Conservation (phyloP, 306 rosid genomes). For the Casuarina glauca region DNA sequence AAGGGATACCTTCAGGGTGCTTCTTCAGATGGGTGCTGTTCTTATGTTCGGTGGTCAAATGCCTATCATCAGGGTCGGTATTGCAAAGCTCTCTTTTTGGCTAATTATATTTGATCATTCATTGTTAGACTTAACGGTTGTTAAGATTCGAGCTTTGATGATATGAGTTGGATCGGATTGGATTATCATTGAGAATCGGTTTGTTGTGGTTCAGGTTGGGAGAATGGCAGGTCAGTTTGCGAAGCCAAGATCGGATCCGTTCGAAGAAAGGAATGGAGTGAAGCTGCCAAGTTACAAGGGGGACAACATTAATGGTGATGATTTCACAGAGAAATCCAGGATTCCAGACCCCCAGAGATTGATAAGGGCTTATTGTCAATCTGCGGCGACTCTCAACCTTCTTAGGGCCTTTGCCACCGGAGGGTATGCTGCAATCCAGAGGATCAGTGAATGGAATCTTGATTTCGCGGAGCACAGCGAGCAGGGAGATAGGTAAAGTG, state of each 20-base stretch:
- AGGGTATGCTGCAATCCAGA: conserved; percentile 86
- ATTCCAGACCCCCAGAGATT: conserved; percentile 71
- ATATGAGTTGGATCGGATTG: not conserved
- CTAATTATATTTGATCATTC: not conserved
- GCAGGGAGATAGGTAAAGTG: conserved; percentile 66
- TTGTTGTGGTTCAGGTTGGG: conserved; percentile 53
- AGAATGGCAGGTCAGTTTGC: conserved; percentile 87
- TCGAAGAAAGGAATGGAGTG: conserved; percentile 59
- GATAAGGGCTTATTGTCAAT: conserved; percentile 71
- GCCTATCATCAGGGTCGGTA: conserved; percentile 61
- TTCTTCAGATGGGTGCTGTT: conserved; percentile 76
- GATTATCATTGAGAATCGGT: not conserved
- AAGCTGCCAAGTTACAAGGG: conserved; percentile 67
- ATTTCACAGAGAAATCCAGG: conserved; percentile 59
- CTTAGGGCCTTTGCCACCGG: conserved; percentile 74
- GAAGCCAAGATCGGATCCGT: conserved; percentile 55
- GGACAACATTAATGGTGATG: conserved; percentile 68
- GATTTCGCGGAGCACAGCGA: conserved; percentile 73
- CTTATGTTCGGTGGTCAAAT: conserved; percentile 81
- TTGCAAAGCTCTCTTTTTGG: not conserved
- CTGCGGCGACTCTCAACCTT: conserved; percentile 70
- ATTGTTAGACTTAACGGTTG: not conserved
- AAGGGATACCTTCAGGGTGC: conserved; percentile 64
- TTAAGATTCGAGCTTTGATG: not conserved
- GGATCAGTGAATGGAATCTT: conserved; percentile 74